Conservation (phyloP, 2,329 filamentous ascomycete genomes). For the Teratosphaeriaceae sp. region DNA sequence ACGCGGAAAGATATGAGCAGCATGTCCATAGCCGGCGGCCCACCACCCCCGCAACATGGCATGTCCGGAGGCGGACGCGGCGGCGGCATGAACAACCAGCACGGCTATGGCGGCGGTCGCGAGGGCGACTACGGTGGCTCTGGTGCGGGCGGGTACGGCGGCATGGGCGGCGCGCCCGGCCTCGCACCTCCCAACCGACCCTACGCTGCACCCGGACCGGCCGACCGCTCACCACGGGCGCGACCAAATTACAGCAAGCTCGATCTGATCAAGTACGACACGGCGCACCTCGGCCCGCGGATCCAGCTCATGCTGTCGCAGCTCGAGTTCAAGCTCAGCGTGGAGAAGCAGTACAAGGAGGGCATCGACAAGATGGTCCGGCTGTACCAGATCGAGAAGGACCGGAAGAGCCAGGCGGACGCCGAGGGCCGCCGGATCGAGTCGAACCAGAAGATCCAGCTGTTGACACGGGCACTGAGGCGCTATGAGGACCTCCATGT, state of each 20-base stretch:
- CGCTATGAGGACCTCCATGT: conserved; percentile 97
- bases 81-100: conserved; percentile 46
- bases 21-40: conserved; percentile 54
- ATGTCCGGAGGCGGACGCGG: conserved; percentile 24
- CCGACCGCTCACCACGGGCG: conserved; percentile 61
- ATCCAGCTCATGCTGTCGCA: conserved; percentile 99
- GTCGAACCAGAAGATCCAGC: conserved; percentile 95
- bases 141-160: conserved; percentile 46
- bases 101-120: conserved; percentile 38
- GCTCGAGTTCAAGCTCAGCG: conserved; percentile 96
- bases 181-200: conserved; percentile 77
- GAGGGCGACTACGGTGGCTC: conserved; percentile 54
- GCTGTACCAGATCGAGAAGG: conserved; percentile 93
- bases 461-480: conserved; percentile 92
- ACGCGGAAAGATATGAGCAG: conserved; percentile 66
- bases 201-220: conserved; percentile 66
- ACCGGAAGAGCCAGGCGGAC: conserved; percentile 90
- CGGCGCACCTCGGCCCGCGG: conserved; percentile 85
- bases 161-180: conserved; percentile 58
- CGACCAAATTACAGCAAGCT: conserved; percentile 93
- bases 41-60: conserved; percentile 27
- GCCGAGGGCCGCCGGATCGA: conserved; percentile 84
- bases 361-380: conserved; percentile 99
- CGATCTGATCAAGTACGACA: conserved; percentile 98
- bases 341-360: conserved; percentile 98